phyloP scores from a whole-genome alignment of 192 early-diverging fungal genomes.

The Entomortierella chlamydospora region DNA sequence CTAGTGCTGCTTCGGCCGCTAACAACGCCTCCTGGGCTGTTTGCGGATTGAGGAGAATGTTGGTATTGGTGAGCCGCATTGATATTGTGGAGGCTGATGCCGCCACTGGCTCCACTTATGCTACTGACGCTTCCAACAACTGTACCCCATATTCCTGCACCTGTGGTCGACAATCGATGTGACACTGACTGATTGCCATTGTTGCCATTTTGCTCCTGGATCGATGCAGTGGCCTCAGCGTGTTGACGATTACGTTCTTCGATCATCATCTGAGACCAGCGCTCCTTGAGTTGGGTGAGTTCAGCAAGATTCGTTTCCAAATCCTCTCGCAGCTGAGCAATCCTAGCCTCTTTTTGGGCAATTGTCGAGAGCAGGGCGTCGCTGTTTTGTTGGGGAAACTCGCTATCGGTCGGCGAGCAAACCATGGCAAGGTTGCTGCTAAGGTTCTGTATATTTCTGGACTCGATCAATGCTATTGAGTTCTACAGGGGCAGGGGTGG shows the following conservation, averaged over 20 bases:
- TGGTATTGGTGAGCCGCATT: constrained; percentile 13
- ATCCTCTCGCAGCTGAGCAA: constrained; percentile 46
- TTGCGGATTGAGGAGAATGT: not conserved
- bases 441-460: constrained; percentile 34
- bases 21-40: constrained; percentile 11
- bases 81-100: constrained; percentile 43
- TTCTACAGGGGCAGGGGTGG: constrained; percentile 3
- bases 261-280: constrained; percentile 55
- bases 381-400: constrained; percentile 44
- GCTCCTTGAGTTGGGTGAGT: constrained; percentile 48
- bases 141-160: constrained; percentile 43
- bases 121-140: constrained; percentile 51
- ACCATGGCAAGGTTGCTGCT: constrained; percentile 55
- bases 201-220: constrained; percentile 36
- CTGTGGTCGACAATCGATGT: constrained; percentile 45
- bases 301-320: constrained; percentile 39
- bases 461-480: constrained; percentile 43
- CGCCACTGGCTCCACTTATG: constrained; percentile 49
- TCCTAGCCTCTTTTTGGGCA: constrained; percentile 52
- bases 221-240: constrained; percentile 41
- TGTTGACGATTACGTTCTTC: constrained; percentile 44
- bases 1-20: constrained; percentile 35
- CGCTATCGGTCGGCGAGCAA: constrained; percentile 43
- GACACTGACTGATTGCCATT: constrained; percentile 34
- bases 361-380: constrained; percentile 43